phyloP scores from a whole-genome alignment of 2,329 filamentous ascomycete species.

The Dactylellina cionopaga region DNA sequence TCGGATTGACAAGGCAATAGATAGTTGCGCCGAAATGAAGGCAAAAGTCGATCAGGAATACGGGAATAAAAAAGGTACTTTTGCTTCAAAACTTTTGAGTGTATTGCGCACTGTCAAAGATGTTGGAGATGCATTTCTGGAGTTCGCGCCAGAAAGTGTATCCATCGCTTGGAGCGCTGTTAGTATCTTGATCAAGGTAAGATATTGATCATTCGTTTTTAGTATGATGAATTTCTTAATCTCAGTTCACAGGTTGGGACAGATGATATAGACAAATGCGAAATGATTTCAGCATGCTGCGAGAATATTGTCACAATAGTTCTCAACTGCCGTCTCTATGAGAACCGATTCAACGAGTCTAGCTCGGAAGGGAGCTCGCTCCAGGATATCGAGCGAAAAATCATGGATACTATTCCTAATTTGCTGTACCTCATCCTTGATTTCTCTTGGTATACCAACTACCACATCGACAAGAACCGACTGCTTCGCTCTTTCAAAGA shows the following conservation, averaged over 20 bases:
- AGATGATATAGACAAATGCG: constrained; percentile 30
- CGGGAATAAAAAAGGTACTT: not conserved
- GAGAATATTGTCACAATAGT: constrained; percentile 22
- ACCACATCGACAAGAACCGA: constrained; percentile 19
- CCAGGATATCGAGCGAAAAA: constrained; percentile 4
- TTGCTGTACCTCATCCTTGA: constrained; percentile 13
- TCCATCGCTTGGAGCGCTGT: constrained; percentile 34
- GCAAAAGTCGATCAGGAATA: constrained; percentile 9
- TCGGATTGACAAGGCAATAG: constrained; percentile 9
- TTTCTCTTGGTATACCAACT: constrained; percentile 22
- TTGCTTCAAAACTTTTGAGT: constrained; percentile 11
- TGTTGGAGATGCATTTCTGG: constrained; percentile 21
- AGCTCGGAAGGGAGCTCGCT: not conserved
- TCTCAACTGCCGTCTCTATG: constrained; percentile 17
- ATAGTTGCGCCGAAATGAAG: constrained; percentile 2
- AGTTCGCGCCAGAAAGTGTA: constrained; percentile 26
- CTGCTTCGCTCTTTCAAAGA: constrained; percentile 22
- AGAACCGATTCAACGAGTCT: not conserved
- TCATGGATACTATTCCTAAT: not conserved
- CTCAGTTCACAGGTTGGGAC: constrained; percentile 10
- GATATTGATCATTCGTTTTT: too few species aligned
- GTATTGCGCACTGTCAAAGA: constrained; percentile 14
- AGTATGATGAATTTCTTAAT: not conserved
- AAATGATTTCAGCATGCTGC: constrained; percentile 17
- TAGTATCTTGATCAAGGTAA: constrained; percentile 26